These are phyloP conservation scores for Aspergillus sp. DNA, from an alignment of 2,329 filamentous ascomycete genomes.

Conservation along the genomic window DNA sequence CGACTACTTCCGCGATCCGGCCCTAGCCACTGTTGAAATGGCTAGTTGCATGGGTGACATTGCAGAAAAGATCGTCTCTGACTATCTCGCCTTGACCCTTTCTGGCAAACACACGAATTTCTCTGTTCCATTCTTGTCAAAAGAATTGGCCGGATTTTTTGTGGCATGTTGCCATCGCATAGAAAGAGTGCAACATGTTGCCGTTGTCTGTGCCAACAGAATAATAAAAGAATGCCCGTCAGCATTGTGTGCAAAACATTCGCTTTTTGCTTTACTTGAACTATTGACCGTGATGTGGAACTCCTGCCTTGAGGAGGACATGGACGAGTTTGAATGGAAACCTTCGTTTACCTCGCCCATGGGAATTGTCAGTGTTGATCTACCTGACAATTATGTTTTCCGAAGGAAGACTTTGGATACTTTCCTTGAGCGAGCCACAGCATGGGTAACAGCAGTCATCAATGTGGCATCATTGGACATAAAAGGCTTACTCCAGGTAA, in stretches of 20 bases:
- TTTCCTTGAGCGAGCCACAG: constrained; percentile 72
- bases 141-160: constrained; percentile 82
- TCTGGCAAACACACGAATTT: constrained; percentile 72
- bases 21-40: constrained; percentile 63
- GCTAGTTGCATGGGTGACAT: constrained; percentile 64
- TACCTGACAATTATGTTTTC: constrained; percentile 91
- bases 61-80: constrained; percentile 69
- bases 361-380: constrained; percentile 76
- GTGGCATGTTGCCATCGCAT: constrained; percentile 92
- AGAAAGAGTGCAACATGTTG: constrained; percentile 83
- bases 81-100: constrained; percentile 75
- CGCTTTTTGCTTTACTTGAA: constrained; percentile 89
- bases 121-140: constrained; percentile 86
- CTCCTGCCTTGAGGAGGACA: constrained; percentile 90
- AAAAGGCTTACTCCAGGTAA: constrained; percentile 77
- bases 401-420: constrained; percentile 75
- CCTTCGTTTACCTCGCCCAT: constrained; percentile 75
- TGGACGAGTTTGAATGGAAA: constrained; percentile 86
- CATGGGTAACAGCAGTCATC: constrained; percentile 78
- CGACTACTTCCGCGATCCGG: constrained; percentile 92
- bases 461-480: constrained; percentile 87
- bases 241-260: constrained; percentile 82
- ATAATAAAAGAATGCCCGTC: constrained; percentile 85
- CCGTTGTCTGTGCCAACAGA: constrained; percentile 77
- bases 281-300: constrained; percentile 92